Evolutionary conservation across 2,329 filamentous ascomycete genomes (phyloP), one percentile per base, ranked within the genome.

Genomic region (Penicillium sclerotiorum): DNA sequence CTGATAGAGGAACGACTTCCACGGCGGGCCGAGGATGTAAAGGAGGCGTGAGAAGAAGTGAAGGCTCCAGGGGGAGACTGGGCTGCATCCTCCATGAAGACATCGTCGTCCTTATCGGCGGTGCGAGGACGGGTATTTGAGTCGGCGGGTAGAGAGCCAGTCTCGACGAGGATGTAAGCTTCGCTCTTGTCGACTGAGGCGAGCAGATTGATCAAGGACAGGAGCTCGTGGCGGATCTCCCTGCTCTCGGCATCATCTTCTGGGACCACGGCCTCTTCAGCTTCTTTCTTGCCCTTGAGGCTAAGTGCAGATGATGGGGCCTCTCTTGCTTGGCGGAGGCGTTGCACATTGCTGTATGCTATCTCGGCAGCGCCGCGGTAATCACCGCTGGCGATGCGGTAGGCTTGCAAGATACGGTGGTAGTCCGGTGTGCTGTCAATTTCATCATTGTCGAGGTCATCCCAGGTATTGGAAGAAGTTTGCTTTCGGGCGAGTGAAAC

Each of bases 201-300:
- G 53, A 99, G 78, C 1, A 90, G 87, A 68, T 99, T 99, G 75
- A 99, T 95, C 37, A 99, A 81, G 53, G 91, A 80, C n/a, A 97
- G 76, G 62, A 95, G 94, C 63, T 90, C 87, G 59, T 88, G 83
- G 39, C 73, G 64, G 39, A 85, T 65, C 30, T 77, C 78, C 50
- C 81, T 79, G 53, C 81, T 81, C 39, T 79, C 75, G 1, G 76
- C 73, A 50, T 75, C 73, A 27, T 70, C 68, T 53, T 73, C 67
- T 28, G 68, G 57, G 5, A 64, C 61, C 17, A 58, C 53, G 17
- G 54, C 36, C 33, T 62, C 52, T n/a, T 67, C 64, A 27, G 50
- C 67, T 58, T 65, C 73, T 60, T 51, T 54, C 51, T 53, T 70
- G 52, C 54, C 67, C 18, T 70, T 73, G 8, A 68, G 69, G 3